Evolutionary conservation across 2,329 filamentous ascomycete genomes (phyloP).

Genomic region (Westerdykella ornata): DNA sequence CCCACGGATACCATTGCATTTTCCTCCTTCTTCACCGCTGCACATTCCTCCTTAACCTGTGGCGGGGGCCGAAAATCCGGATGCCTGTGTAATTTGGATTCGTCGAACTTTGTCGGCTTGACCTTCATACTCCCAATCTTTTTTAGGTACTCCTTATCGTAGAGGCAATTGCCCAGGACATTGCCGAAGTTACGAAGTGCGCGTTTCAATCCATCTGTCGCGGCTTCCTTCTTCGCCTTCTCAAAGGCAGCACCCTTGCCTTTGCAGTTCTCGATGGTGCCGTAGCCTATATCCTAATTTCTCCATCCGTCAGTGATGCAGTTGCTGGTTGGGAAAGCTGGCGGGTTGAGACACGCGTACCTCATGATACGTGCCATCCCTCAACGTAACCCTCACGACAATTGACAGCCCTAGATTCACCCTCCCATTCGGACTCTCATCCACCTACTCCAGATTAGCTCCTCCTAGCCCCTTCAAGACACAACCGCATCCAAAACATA

Average conservation of each 20-base stretch:
- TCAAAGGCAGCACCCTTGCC: constrained; percentile 94
- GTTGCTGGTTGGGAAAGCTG: not conserved
- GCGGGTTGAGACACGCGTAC: constrained; percentile 26
- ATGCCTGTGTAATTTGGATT: constrained; percentile 74
- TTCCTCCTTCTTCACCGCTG: constrained; percentile 23
- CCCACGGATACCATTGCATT: constrained; percentile 19
- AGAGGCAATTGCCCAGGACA: constrained; percentile 94
- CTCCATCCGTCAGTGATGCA: constrained; percentile 3
- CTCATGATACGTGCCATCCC: constrained; percentile 93
- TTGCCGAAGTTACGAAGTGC: constrained; percentile 90
- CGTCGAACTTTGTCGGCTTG: constrained; percentile 68
- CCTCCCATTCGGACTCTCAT: constrained; percentile 73
- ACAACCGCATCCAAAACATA: constrained; percentile 30
- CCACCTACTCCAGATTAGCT: constrained; percentile 48
- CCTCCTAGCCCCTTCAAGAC: not conserved
- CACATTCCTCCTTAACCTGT: constrained; percentile 29
- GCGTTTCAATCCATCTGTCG: constrained; percentile 87
- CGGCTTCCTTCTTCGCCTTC: constrained; percentile 97
- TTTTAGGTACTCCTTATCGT: constrained; percentile 88
- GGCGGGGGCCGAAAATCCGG: constrained; percentile 58
- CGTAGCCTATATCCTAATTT: constrained; percentile 77
- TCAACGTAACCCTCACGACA: constrained; percentile 80
- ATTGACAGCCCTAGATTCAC: constrained; percentile 83
- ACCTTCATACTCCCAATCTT: constrained; percentile 89
- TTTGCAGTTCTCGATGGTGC: constrained; percentile 92